phyloP scores from a whole-genome alignment of 176 grass and related monocot species.

The Carex littledalei region DNA sequence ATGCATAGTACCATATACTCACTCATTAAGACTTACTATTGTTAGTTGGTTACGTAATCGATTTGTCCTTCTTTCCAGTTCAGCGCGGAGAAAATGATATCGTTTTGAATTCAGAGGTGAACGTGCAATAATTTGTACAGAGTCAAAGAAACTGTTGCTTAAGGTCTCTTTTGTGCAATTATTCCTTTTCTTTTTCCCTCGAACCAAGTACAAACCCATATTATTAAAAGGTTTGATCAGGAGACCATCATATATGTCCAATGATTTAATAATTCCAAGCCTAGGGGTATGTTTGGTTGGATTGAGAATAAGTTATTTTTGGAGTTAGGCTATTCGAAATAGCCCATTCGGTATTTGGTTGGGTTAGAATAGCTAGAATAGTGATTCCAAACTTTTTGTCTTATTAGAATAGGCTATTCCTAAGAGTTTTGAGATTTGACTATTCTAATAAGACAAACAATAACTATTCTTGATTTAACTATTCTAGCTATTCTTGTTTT shows the following conservation, averaged over 20 bases:
- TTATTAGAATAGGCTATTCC: too few relatives aligned
- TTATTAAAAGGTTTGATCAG: neutral
- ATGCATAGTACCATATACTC: too few relatives aligned
- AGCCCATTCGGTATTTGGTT: too few relatives aligned
- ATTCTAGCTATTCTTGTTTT: too few relatives aligned
- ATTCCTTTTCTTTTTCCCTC: neutral
- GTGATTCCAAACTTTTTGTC: too few relatives aligned
- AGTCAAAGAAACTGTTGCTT: constrained; percentile 1
- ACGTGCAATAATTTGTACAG: neutral
- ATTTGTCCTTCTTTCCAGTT: neutral
- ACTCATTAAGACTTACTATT: neutral
- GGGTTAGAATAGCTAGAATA: too few relatives aligned
- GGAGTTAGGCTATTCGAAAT: too few relatives aligned
- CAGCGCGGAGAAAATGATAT: neutral
- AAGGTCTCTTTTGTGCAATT: neutral
- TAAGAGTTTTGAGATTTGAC: too few relatives aligned
- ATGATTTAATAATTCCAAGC: neutral
- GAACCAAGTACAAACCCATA: neutral
- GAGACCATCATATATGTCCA: neutral
- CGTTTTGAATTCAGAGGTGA: neutral
- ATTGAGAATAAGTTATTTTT: too few relatives aligned
- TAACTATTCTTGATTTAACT: too few relatives aligned
- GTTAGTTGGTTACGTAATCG: neutral
- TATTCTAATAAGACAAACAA: too few relatives aligned
- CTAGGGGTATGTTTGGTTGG: too few relatives aligned